phyloP scores from a whole-genome alignment of 163 green algal species.

The Volvox carteri region DNA sequence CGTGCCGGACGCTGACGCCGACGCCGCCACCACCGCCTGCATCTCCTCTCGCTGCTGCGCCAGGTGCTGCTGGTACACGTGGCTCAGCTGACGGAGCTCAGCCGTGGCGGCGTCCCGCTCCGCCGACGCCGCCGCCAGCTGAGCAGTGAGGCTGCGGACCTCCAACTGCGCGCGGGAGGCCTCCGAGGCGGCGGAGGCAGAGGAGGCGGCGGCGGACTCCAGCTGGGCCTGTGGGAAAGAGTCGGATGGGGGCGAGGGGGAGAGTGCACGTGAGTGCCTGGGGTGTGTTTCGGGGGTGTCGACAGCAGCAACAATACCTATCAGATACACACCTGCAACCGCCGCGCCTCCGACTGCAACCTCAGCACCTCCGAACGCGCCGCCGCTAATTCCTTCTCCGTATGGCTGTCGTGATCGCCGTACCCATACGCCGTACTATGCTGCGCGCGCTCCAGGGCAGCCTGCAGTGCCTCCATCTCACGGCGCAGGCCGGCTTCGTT shows the following conservation, averaged over 20 bases:
- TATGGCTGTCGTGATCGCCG: slow-evolving; percentile 46
- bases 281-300: background rate
- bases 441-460: slow-evolving; percentile 26
- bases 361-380: slow-evolving; percentile 11
- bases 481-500: slow-evolving; percentile 4
- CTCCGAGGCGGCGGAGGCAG: slow-evolving; percentile 20
- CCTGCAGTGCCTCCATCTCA: slow-evolving; percentile 31
- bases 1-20: background rate
- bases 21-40: slow-evolving; percentile 17
- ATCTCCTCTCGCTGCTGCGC: slow-evolving; percentile 46
- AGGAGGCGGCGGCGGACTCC: slow-evolving; percentile 17
- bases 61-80: slow-evolving; percentile 52
- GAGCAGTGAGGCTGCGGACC: background rate
- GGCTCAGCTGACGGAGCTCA: slow-evolving; percentile 50
- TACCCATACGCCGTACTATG: slow-evolving; percentile 36
- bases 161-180: slow-evolving; percentile 27
- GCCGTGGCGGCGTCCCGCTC: slow-evolving; percentile 36
- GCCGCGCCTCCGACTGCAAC: slow-evolving; percentile 31
- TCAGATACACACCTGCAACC: slow-evolving; percentile 25
- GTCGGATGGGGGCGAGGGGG: too few relatives aligned
- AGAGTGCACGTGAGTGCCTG: too few relatives aligned
- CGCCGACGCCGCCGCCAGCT: slow-evolving; percentile 38
- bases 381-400: slow-evolving; percentile 30
- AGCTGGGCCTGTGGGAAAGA: slow-evolving; percentile 24
- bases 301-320: background rate